Percentiles rank a stretch among this genome's conserved stretches.
phyloP scores from a whole-genome alignment of 1,139 yeast genomes.

The Yamadazyma sp. region DNA sequence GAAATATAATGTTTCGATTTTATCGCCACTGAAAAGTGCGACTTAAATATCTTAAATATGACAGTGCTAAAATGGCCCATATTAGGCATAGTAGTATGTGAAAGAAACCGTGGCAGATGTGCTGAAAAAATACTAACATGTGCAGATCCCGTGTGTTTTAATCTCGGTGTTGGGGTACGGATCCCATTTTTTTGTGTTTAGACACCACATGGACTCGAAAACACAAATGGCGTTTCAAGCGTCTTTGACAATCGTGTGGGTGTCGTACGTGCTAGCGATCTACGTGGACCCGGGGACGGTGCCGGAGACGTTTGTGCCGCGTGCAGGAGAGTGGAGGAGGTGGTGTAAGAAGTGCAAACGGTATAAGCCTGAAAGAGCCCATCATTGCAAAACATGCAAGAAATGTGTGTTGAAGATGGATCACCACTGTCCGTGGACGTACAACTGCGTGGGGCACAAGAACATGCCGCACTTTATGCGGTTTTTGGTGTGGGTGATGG shows the following conservation, averaged over 20 bases:
- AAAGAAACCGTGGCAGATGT: slow-evolving; percentile 1
- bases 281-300: slow-evolving; percentile 55
- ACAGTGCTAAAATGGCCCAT: slow-evolving; percentile 53
- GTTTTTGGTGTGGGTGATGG: slow-evolving; percentile 67
- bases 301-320: slow-evolving; percentile 15
- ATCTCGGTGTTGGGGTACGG: slow-evolving; percentile 66
- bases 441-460: slow-evolving; percentile 78
- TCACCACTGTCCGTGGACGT: slow-evolving; percentile 98
- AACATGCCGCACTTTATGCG: slow-evolving; percentile 84
- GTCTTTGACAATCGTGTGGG: slow-evolving; percentile 62
- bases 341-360: slow-evolving; percentile 66
- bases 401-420: slow-evolving; percentile 77
- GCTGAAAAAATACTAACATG: slow-evolving; percentile 12
- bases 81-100: slow-evolving; percentile 50
- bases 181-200: slow-evolving; percentile 58
- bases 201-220: slow-evolving; percentile 35
- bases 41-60: slow-evolving; percentile 20
- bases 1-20: neutral
- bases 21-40: slow-evolving; percentile 14
- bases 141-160: slow-evolving; percentile 61
- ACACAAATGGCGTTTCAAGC: slow-evolving; percentile 52
- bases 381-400: slow-evolving; percentile 78
- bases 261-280: slow-evolving; percentile 62
- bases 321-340: slow-evolving; percentile 31
- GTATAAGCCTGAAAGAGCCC: slow-evolving; percentile 94